Evolutionary conservation across 2,329 filamentous ascomycete species (phyloP), one percentile per base, ranked within the genome.

Genomic region (Xylariaceae sp.): DNA sequence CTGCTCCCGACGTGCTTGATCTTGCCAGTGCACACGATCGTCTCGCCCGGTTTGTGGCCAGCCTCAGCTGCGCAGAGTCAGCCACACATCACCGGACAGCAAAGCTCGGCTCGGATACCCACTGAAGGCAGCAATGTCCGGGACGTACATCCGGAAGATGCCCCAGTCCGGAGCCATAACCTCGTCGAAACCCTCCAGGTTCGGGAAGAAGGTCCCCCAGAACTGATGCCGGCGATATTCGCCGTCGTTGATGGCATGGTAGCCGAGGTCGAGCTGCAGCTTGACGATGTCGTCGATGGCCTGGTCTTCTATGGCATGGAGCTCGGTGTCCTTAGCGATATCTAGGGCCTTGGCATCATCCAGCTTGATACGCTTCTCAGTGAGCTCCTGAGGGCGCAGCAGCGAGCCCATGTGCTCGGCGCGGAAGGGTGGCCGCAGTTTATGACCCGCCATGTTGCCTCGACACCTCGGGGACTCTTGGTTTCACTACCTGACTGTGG

Each of bases 341-440:
- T 57, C 57, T 11, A 60, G 42, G 11, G 58, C 58, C 36, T 61
- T 60, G 32, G 53, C 51, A 16, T 55, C 47, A 30, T 61, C 58
- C 21, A 63, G 52, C 33, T 54, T 47, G 39, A 75, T 65, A 45
- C 82, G 77, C 43, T 72, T 74, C 35, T 77, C 67, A 16, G 79
- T 64, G 33, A 85, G 65, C 38, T 72, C 64, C 43, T 78, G 61
- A 5, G 82, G 81, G 9, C 83, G 77, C 29, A 86, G 72, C 19
- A 87, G 65, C 5, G 80, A 85, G 46, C 82, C 83, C 45, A 85
- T 66, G 52, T 87, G 82, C 66, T 87, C 83, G 31, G 83, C 83
- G 44, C 82, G 72, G 65, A 84, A 86, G 28, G 82, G 83, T 3
- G 64, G 64, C n/a, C 45, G 41, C 40, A 51, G 53, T 45, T 55